Percentiles rank a stretch among this genome's conserved stretches.
phyloP scores from a whole-genome alignment of 73 alveolate genomes.

The Paramecium biaurelia region DNA sequence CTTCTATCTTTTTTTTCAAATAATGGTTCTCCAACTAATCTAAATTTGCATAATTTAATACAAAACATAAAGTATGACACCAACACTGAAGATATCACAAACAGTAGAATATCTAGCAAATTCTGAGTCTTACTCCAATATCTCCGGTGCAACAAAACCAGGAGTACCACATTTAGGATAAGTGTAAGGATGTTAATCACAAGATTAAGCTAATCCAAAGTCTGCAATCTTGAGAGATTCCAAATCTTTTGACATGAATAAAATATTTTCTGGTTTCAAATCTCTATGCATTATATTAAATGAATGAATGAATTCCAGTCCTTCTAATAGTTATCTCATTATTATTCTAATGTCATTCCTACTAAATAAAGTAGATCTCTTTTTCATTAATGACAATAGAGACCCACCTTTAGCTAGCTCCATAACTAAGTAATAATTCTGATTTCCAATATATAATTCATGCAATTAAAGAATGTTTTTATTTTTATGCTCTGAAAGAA shows the following conservation, averaged over 20 bases:
- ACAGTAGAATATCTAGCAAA: conserved; percentile 16
- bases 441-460: conserved; percentile 34
- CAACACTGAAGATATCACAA: conserved; percentile 59
- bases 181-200: conserved; percentile 14
- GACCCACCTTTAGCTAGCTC: conserved; percentile 33
- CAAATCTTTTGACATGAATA: conserved; percentile 69
- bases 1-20: conserved; percentile 29
- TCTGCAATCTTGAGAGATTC: conserved; percentile 78
- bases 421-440: conserved; percentile 41
- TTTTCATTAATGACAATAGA: conserved; percentile 22
- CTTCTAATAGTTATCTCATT: conserved; percentile 76
- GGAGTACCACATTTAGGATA: conserved; percentile 66
- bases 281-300: conserved; percentile 90
- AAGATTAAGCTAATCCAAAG: conserved; percentile 80
- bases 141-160: conserved; percentile 66
- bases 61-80: conserved; percentile 56
- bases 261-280: conserved; percentile 84
- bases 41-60: background rate
- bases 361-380: background rate
- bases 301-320: conserved; percentile 82
- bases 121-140: conserved; percentile 52
- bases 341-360: conserved; percentile 40
- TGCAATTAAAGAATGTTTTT: background rate
- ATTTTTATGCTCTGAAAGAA: background rate
- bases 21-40: conserved; percentile 46